Base-by-base conservation (phyloP, 805 yeast species). In the Metschnikowia peoriensis region DNA sequence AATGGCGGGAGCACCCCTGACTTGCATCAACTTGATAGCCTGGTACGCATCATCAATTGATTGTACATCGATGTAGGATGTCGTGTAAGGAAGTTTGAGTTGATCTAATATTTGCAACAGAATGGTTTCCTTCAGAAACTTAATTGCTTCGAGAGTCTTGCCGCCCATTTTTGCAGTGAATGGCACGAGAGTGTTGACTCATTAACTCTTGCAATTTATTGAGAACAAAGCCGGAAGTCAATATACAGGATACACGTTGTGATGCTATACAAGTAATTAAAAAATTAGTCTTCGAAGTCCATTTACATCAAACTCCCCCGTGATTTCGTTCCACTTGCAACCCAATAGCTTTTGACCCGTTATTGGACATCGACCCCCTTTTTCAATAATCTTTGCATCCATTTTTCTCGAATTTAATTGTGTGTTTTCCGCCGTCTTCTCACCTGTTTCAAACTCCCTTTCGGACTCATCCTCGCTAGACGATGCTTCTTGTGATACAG, bases 1-100 rank as follows among this genome's bases (percentile, higher is more conserved):
- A 65, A 93, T 93, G 1, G 98, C 98, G 0, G 99, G 99, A 0
- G 99, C 99, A 38, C 99, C 99, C 66, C 99, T 79, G 5, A 96
- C 97, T 62, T 89, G 91, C 99, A 93, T 93, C 52, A 77, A 77
- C 64, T 84, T 85, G 67, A 93, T 93, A n/a, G 88, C 96, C 16
- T 78, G 77, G 69, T 73, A 89, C 4, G 96, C 97, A 66, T 86
- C 91, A 44, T 85, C 85, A 47, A 89, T 83, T 15, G 82, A 72
- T 38, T 72, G 58, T 52, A 93, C 80, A 1, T 76, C 66, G 17
- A 92, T 72, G 67, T 89, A 93, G 46, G 74, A 77, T 0, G 96
- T 82, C 48, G 85, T 78, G 59, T 89, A 90, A 0, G 99, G 99
- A 38, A 93, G 79, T 35, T 82, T 67, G 14, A 91, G 77, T 68